Evolutionary conservation across 352 stramenopile genomes (phyloP).

Genomic region (Globisporangium solare): DNA sequence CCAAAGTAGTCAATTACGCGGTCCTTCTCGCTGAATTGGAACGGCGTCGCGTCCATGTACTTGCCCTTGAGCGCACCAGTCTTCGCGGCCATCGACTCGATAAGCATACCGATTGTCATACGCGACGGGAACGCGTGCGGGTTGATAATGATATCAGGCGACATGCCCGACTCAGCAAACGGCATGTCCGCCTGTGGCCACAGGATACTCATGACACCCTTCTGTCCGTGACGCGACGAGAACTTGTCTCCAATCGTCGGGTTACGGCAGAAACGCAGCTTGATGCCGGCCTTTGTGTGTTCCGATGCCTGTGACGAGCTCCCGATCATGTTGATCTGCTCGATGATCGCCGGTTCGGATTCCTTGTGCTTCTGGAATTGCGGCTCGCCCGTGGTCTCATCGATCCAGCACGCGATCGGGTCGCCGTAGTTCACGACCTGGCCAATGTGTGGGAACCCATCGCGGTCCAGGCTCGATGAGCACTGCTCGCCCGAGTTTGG

Average conservation of each 20-base stretch:
- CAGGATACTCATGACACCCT: constrained; percentile 98
- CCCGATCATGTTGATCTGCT: constrained; percentile 90
- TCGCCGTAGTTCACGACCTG: constrained; percentile 94
- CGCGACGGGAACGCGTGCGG: constrained; percentile 97
- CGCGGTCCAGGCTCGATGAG: constrained; percentile 88
- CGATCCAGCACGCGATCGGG: constrained; percentile 94
- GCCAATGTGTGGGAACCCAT: constrained; percentile 96
- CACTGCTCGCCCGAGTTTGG: constrained; percentile 55
- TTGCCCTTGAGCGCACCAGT: constrained; percentile 96
- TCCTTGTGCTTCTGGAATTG: constrained; percentile 97
- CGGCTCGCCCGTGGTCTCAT: constrained; percentile 91
- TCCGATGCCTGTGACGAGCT: constrained; percentile 60
- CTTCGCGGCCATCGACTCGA: constrained; percentile 99
- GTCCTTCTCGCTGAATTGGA: constrained; percentile 98
- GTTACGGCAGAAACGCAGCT: constrained; percentile 98
- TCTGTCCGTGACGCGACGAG: constrained; percentile 98
- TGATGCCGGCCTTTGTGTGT: constrained; percentile 91
- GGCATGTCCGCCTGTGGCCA: constrained; percentile 99
- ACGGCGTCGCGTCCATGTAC: constrained; percentile 98
- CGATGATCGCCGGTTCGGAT: constrained; percentile 95
- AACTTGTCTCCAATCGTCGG: constrained; percentile 99
- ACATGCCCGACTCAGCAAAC: constrained; percentile 98
- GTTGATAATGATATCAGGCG: constrained; percentile 99
- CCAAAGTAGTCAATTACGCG: constrained; percentile 99
- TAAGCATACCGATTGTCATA: constrained; percentile 96